These are phyloP conservation scores for Phaeosphaeriaceae sp. DNA, from an alignment of 2,329 filamentous ascomycete genomes.

Conservation along the genomic window DNA sequence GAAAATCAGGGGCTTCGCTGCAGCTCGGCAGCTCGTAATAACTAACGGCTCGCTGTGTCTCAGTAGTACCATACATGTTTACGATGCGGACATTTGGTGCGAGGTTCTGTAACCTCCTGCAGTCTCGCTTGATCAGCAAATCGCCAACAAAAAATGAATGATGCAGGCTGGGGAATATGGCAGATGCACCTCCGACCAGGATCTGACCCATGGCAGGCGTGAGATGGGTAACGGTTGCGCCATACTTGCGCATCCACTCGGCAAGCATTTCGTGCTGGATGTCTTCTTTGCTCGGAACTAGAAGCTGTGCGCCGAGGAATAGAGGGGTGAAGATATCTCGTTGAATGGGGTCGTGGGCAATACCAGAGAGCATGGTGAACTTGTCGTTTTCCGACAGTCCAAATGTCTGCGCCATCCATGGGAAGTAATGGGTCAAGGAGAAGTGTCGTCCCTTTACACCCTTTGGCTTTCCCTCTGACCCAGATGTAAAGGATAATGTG, in stretches of 20 bases:
- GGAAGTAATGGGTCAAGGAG: slow-evolving; percentile 83
- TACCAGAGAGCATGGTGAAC: slow-evolving; percentile 85
- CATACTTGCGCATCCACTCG: slow-evolving; percentile 83
- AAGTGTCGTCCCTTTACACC: slow-evolving; percentile 89
- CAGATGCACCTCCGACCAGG: slow-evolving; percentile 80
- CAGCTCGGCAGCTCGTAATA: slow-evolving; percentile 79
- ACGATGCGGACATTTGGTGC: slow-evolving; percentile 77
- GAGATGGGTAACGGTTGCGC: slow-evolving; percentile 81
- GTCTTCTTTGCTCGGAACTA: slow-evolving; percentile 80
- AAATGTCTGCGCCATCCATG: slow-evolving; percentile 91
- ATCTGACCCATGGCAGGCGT: slow-evolving; percentile 98
- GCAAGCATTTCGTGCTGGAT: slow-evolving; percentile 85
- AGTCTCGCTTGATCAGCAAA: slow-evolving; percentile 84
- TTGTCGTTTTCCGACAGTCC: slow-evolving; percentile 71
- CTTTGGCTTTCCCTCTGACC: slow-evolving; percentile 81
- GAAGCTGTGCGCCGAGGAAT: slow-evolving; percentile 79
- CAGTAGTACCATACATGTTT: slow-evolving; percentile 90
- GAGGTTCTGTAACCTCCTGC: slow-evolving; percentile 74
- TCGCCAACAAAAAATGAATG: slow-evolving; percentile 92
- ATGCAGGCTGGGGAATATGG: slow-evolving; percentile 77
- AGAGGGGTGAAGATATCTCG: slow-evolving; percentile 88
- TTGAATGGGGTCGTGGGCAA: slow-evolving; percentile 72
- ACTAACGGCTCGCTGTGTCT: slow-evolving; percentile 80
- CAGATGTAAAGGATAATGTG: slow-evolving; percentile 68
- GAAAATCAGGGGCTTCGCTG: slow-evolving; percentile 66